These are phyloP conservation scores for Leccinum pseudoinsigne DNA, from an alignment of 1,284 basidiomycete species.

Conservation along the genomic window DNA sequence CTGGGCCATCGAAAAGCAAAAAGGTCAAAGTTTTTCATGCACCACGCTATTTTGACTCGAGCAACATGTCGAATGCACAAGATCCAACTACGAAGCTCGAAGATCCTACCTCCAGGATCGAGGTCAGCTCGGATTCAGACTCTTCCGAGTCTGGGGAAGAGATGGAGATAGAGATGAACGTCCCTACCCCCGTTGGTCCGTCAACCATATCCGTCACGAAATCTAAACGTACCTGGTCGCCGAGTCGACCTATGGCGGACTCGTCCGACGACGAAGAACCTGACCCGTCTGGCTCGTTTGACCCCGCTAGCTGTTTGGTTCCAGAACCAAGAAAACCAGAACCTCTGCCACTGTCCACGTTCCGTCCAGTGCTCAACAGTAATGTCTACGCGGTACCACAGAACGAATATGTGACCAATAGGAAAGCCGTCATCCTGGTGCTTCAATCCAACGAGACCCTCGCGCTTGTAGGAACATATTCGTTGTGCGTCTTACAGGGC, in stretches of 20 bases:
- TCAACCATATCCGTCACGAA: slow-evolving; percentile 12
- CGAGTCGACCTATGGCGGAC: slow-evolving; percentile 47
- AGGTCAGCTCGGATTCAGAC: slow-evolving; percentile 34
- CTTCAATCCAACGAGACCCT: slow-evolving; percentile 49
- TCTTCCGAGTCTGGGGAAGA: slow-evolving; percentile 30
- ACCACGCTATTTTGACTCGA: slow-evolving; percentile 38
- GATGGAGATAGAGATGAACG: slow-evolving; percentile 22
- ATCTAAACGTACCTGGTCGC: slow-evolving; percentile 48
- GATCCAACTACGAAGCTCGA: slow-evolving; percentile 33
- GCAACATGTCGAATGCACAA: slow-evolving; percentile 36
- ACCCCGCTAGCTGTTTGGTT: neutral
- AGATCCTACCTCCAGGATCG: slow-evolving; percentile 29
- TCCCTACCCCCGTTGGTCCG: slow-evolving; percentile 5
- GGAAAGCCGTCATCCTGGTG: slow-evolving; percentile 38
- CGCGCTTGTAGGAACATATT: slow-evolving; percentile 59
- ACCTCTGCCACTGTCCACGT: slow-evolving; percentile 18
- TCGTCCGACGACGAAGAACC: slow-evolving; percentile 48
- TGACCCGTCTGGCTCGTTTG: slow-evolving; percentile 8
- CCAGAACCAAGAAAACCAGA: slow-evolving; percentile 6
- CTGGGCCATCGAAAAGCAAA: slow-evolving; percentile 19
- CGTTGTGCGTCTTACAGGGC: slow-evolving; percentile 55
- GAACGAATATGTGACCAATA: slow-evolving; percentile 1
- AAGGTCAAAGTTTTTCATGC: slow-evolving; percentile 20
- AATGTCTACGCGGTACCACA: slow-evolving; percentile 16
- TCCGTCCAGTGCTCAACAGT: slow-evolving; percentile 14